phyloP scores from a whole-genome alignment of 805 yeast genomes.

The Cyberlindnera misumaiensis region DNA sequence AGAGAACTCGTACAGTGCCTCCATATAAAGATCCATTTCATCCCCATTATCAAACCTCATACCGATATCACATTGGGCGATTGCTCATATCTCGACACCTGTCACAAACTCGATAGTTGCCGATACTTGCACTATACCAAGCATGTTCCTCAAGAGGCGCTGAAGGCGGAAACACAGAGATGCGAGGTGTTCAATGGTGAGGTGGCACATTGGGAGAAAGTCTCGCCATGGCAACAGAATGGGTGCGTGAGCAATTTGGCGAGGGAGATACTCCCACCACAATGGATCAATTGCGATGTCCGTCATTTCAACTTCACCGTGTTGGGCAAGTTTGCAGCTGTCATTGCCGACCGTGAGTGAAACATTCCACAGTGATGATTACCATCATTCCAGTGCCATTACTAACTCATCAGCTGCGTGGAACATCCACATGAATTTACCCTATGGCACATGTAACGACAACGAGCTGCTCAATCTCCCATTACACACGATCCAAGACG shows the following conservation, averaged over 20 bases:
- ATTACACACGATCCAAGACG: constrained; percentile 65
- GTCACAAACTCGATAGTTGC: constrained; percentile 79
- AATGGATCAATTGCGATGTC: constrained; percentile 86
- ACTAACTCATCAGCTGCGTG: constrained; percentile 57
- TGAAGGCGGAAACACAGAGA: constrained; percentile 14
- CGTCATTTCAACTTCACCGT: constrained; percentile 60
- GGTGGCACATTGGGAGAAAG: constrained; percentile 17
- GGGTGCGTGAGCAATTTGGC: constrained; percentile 28
- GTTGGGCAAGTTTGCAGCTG: constrained; percentile 75
- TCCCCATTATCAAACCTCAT: constrained; percentile 47
- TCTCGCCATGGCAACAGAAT: constrained; percentile 28
- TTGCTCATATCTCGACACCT: constrained; percentile 90
- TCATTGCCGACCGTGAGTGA: constrained; percentile 57
- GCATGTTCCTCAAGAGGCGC: constrained; percentile 30
- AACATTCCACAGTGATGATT: too few species aligned
- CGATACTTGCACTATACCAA: constrained; percentile 71
- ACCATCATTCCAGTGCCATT: background rate
- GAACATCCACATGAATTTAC: constrained; percentile 88
- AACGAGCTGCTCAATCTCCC: constrained; percentile 63
- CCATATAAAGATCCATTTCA: constrained; percentile 37
- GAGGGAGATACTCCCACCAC: constrained; percentile 46
- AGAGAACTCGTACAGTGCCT: constrained; percentile 17
- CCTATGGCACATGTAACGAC: constrained; percentile 74
- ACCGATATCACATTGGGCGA: constrained; percentile 78
- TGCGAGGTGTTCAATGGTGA: constrained; percentile 19